Conservation (phyloP, 2,329 filamentous ascomycete species). For the Aphanocladium album region DNA sequence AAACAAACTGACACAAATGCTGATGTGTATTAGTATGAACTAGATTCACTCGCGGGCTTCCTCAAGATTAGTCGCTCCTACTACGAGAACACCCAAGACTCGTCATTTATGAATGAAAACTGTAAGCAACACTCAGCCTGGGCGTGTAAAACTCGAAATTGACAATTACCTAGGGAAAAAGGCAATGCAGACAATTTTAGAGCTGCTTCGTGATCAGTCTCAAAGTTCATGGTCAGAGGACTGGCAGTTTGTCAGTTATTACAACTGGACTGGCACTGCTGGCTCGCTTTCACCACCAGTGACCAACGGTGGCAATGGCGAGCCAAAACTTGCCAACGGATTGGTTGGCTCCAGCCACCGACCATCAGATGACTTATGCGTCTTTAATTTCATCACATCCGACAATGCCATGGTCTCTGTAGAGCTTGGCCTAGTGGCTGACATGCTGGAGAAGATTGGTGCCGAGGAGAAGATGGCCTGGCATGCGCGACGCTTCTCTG, state of each 20-base stretch:
- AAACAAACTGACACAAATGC: neutral
- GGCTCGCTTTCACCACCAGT: slow-evolving; percentile 33
- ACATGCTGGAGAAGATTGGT: slow-evolving; percentile 62
- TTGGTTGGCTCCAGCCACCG: slow-evolving; percentile 76
- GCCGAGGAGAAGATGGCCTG: slow-evolving; percentile 60
- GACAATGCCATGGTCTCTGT: slow-evolving; percentile 37
- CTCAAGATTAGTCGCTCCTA: slow-evolving; percentile 77
- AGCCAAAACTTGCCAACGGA: slow-evolving; percentile 71
- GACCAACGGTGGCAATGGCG: slow-evolving; percentile 66
- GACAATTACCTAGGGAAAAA: slow-evolving; percentile 61
- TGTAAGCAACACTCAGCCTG: slow-evolving; percentile 16
- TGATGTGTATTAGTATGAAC: slow-evolving; percentile 63
- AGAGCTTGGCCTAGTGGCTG: slow-evolving; percentile 53
- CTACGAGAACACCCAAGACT: slow-evolving; percentile 63
- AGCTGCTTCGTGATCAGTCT: slow-evolving; percentile 22
- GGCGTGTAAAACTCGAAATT: slow-evolving; percentile 4
- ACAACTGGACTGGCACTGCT: slow-evolving; percentile 25
- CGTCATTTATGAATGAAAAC: slow-evolving; percentile 53
- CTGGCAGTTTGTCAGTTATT: slow-evolving; percentile 24
- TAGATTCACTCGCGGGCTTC: slow-evolving; percentile 83
- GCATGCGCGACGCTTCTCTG: slow-evolving; percentile 34
- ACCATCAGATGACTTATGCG: slow-evolving; percentile 78
- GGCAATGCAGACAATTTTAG: slow-evolving; percentile 39
- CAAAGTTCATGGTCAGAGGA: slow-evolving; percentile 22
- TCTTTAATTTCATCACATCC: slow-evolving; percentile 52